Base-by-base conservation (phyloP, 2,329 filamentous ascomycete species). In the Epichloe scottii region DNA sequence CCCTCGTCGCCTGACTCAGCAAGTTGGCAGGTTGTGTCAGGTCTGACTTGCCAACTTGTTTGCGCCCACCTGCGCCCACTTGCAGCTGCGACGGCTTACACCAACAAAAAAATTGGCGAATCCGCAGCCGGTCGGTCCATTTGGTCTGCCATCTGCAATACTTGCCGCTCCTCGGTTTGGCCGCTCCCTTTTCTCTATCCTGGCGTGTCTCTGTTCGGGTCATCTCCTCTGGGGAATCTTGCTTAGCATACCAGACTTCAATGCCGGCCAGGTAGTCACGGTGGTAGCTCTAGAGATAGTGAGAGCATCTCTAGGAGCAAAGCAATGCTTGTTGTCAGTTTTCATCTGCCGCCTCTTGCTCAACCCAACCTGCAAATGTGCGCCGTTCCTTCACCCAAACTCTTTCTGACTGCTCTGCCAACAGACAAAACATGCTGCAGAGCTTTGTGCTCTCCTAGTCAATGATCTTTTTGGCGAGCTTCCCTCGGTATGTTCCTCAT, bases 381-480 rank as follows among this genome's bases (percentile, higher is more conserved):
- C 40, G n/a, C 40, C 17, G 15, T 37, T 37, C 34, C 3, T 21
- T 10, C 8, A 4, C n/a, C 23, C 15, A 37, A 11, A 19, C 55
- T 53, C 50, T 51, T 34, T 51, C 60, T 63, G 52, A 65, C 58
- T 51, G 42, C 46, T 49, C 21, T 46, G 41, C 47, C 53, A n/a
- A 19, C 56, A 84, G 81, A 81, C 80, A 54, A 82, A 89, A 73
- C 79, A 86, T 66, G 77, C 86, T 59, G 82, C 85, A 63, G 88
- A 96, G 79, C 87, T 97, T 64, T 95, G 89, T 74, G 80, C 84
- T 72, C 82, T 95, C 65, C 78, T 96, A 56, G 84, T 97, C 56
- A 83, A 89, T 64, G 89, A 96, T 66, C 77, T 87, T 53, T 91
- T 93, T 68, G 93, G 93, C 64, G 87, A 95, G 71, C 81, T 97